A percentile compares a stretch with the other conserved stretches of the same genome.
These are phyloP conservation scores for Tylopilus rubrobrunneus DNA, from an alignment of 768 basidiomycete species.

Conservation along the genomic window DNA sequence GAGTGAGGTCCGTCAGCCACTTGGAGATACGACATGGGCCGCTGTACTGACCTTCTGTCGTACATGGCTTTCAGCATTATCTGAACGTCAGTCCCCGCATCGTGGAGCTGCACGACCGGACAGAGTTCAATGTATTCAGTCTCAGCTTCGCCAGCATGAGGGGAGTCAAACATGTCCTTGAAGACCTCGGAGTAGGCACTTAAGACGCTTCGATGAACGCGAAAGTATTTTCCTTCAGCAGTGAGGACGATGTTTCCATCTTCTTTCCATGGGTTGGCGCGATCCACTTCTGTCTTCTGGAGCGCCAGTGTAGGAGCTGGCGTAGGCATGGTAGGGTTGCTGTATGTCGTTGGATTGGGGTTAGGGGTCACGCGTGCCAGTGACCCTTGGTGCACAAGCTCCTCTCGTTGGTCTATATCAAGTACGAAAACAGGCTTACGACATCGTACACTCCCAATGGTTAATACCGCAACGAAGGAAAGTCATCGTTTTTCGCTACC, in stretches of 20 bases:
- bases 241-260: slow-evolving; percentile 31
- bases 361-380: background rate
- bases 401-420: too few relatives aligned
- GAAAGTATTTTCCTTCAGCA: slow-evolving; percentile 24
- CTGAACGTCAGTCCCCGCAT: slow-evolving; percentile 10
- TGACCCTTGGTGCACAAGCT: too few relatives aligned
- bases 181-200: slow-evolving; percentile 28
- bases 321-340: background rate
- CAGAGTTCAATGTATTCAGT: slow-evolving; percentile 12
- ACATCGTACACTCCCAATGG: background rate
- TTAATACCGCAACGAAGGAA: background rate
- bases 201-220: slow-evolving; percentile 30
- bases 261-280: slow-evolving; percentile 21
- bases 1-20: background rate
- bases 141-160: background rate
- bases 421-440: too few relatives aligned
- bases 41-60: slow-evolving; percentile 6
- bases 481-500: background rate
- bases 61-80: slow-evolving; percentile 16
- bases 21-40: background rate
- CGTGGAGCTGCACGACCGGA: slow-evolving; percentile 18
- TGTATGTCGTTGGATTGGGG: background rate
- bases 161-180: slow-evolving; percentile 25
- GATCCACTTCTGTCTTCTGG: background rate
- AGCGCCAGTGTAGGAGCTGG: background rate